Evolutionary conservation across 441 rosid species (phyloP), one percentile per base, ranked within the genome.

Genomic region (Bocquillonia castaneifolia): DNA sequence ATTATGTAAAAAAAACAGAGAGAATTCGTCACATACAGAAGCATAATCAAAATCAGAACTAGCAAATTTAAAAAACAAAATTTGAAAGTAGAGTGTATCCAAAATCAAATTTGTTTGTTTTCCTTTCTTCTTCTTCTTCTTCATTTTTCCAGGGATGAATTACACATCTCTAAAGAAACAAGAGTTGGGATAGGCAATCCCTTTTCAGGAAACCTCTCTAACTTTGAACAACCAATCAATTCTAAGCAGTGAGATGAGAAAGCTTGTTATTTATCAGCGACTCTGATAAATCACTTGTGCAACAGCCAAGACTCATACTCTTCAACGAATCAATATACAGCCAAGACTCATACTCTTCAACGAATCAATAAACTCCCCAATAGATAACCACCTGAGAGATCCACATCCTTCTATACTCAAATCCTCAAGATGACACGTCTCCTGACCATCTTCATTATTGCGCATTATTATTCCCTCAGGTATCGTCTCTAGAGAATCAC

Each of bases 151-250:
- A n/a, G n/a, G n/a, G n/a, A n/a, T n/a, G n/a, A n/a, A n/a, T n/a
- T n/a, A n/a, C n/a, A n/a, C n/a, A n/a, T n/a, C n/a, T n/a, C 17
- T 15, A 78, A 29, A 2, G 13, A 32, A 48, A 15, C 68, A 34
- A 73, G 76, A 37, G 66, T 59, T 8, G 57, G 60, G 10, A 59
- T 47, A 10, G 68, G n/a, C 51, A 69, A 60, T 15, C 74, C 74
- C 6, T 14, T 17, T 8, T 59, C 68, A 4, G 74, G 74, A 40
- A 75, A 66, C 8, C 18, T 45, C 29, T 69, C 66, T 34, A 77
- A 42, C 48, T 39, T 20, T 20, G 45, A 34, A 42, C 74, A 72
- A 39, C 37, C 59, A 10, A 22, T 52, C 37, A 68, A 50, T 36
- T 37, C 57, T 32, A 77, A 31, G 36, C 65, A 22, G 59, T 31